Base-by-base conservation (phyloP, 257 asterid genomes). In the Fraxinus cuspidata region DNA sequence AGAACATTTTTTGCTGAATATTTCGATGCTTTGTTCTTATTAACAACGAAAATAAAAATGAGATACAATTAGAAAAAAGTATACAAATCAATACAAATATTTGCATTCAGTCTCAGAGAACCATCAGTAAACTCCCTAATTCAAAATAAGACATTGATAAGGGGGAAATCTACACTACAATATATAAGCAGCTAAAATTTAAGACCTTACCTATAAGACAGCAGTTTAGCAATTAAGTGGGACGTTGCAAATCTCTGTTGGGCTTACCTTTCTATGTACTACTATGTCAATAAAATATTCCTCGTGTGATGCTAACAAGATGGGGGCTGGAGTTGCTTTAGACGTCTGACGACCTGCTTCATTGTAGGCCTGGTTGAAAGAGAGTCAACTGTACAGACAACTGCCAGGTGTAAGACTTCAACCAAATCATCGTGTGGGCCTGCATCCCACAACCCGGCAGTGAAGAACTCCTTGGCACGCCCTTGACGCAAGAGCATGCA, bases 381-480 rank as follows among this genome's bases (percentile, higher is more conserved):
- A 8, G 95, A 74, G 31, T 92, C 97, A 0, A 91, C 97, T 2
- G 98, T 94, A 79, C 98, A 92, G 53, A 89, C 88, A 70, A 94
- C 90, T 0, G 96, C 98, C 85, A 92, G 66, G 74, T 94, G 97
- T 67, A 94, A 78, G 7, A 92, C 90, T 69, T 94, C 97, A 1
- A 94, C 95, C 87, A 94, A 63, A 84, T 94, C 97, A 63, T 94
- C 97, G 10, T 88, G 97, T 5, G 97, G 98, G 16, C 98, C 95
- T 0, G 84, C 88, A 23, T 92, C 96, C 98, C 98, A 94, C 63
- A 92, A 83, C 13, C 98, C 97, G 0, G 89, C 87, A 0, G 97
- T 82, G 71, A 94, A 94, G 88, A 94, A 89, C 88, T 94, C 97
- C 83, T 85, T 90, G 2, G 96, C 96, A 31, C 92, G 89, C 8